These are phyloP conservation scores for Inonotus hispidus DNA, from an alignment of 1,284 basidiomycete species.

Conservation along the genomic window DNA sequence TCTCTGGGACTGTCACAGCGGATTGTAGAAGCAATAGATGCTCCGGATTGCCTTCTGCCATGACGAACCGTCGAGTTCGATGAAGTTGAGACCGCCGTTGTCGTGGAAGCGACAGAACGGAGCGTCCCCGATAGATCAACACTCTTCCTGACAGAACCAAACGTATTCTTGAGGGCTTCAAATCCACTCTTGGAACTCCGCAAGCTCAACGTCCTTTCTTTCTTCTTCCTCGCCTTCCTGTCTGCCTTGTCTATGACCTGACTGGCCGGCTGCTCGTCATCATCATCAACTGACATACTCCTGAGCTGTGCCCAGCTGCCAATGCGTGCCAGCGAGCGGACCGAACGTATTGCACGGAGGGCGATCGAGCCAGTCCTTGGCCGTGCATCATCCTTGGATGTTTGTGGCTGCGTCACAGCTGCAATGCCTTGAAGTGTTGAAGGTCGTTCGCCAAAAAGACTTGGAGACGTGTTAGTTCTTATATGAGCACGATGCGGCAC, in stretches of 20 bases:
- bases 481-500: background rate
- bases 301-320: constrained; percentile 63
- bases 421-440: constrained; percentile 12
- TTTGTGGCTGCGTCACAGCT: constrained; percentile 4
- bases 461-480: constrained; percentile 15
- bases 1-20: constrained; percentile 49
- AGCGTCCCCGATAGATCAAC: constrained; percentile 29
- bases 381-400: constrained; percentile 12
- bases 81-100: constrained; percentile 3
- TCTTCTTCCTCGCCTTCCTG: constrained; percentile 33
- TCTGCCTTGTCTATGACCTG: constrained; percentile 27
- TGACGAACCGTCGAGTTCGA: constrained; percentile 2
- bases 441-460: constrained; percentile 9
- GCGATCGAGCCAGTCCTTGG: constrained; percentile 54
- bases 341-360: constrained; percentile 67
- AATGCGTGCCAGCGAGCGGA: constrained; percentile 64
- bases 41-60: constrained; percentile 25
- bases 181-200: constrained; percentile 52
- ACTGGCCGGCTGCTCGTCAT: constrained; percentile 23
- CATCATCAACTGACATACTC: constrained; percentile 33
- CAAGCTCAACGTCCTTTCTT: constrained; percentile 31
- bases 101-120: constrained; percentile 32
- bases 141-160: constrained; percentile 17
- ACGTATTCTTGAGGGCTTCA: constrained; percentile 36
- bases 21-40: constrained; percentile 44